Conservation (phyloP, 2,329 filamentous ascomycete species). For the Claviceps pusilla region DNA sequence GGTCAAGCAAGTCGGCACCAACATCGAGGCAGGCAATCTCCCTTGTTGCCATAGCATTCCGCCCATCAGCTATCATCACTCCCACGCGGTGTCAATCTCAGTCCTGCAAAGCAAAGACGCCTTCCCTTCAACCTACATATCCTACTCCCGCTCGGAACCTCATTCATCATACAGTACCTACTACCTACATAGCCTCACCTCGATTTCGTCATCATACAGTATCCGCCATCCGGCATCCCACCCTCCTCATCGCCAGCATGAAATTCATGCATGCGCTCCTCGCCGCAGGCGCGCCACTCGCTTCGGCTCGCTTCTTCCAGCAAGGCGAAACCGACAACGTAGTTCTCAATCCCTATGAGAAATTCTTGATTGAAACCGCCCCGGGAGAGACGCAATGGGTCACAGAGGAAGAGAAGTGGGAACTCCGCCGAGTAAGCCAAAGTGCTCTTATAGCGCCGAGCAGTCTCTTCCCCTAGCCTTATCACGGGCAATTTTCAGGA, state of each 20-base stretch:
- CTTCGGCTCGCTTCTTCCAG: constrained; percentile 41
- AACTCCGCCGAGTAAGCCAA: constrained; percentile 54
- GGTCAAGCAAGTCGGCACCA: too few relatives aligned
- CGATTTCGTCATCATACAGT: too few relatives aligned
- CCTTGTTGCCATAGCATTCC: background rate
- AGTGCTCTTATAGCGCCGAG: constrained; percentile 14
- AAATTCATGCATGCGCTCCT: constrained; percentile 38
- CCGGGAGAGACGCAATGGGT: constrained; percentile 75
- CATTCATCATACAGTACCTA: too few relatives aligned
- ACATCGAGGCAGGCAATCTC: background rate
- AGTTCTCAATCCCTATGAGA: constrained; percentile 27
- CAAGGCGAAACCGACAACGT: constrained; percentile 34
- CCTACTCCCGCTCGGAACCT: background rate
- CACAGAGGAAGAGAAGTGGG: constrained; percentile 91
- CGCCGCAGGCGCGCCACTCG: constrained; percentile 37
- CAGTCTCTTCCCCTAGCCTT: background rate
- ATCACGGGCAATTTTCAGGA: background rate
- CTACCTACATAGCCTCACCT: too few relatives aligned
- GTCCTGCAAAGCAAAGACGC: background rate
- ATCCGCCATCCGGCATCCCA: too few relatives aligned
- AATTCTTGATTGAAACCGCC: constrained; percentile 67
- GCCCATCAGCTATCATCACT: background rate
- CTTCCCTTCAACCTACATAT: background rate
- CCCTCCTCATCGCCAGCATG: constrained; percentile 21
- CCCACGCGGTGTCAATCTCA: background rate